Conservation (phyloP, 148 eudicot species). For the Cornus controversa region DNA sequence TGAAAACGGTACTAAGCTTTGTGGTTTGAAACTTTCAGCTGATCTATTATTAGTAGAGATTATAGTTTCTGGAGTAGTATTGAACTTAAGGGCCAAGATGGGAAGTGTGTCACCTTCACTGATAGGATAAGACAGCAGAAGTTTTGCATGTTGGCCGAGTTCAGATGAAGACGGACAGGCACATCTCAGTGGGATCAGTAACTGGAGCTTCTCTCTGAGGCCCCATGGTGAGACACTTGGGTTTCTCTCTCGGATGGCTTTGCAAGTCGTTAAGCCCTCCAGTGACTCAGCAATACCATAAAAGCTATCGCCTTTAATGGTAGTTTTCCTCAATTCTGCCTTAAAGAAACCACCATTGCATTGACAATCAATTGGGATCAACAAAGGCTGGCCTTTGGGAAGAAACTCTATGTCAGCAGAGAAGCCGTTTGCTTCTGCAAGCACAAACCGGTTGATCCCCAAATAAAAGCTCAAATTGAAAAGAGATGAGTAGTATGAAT, state of each 20-base stretch:
- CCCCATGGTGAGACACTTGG: conserved; percentile 31
- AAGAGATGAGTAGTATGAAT: conserved; percentile 50
- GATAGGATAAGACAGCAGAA: conserved; percentile 55
- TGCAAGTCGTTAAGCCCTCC: conserved; percentile 65
- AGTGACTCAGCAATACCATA: conserved; percentile 43
- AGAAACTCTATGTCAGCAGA: conserved; percentile 41
- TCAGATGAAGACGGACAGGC: conserved; percentile 49
- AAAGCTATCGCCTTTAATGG: conserved; percentile 49
- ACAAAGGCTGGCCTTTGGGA: conserved; percentile 36
- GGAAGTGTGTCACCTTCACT: conserved; percentile 42
- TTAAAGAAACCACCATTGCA: conserved; percentile 40
- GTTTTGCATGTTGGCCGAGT: conserved; percentile 24
- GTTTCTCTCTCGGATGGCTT: conserved; percentile 43
- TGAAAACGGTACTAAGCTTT: not conserved
- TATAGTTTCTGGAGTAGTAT: conserved; percentile 23
- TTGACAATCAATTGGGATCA: conserved; percentile 60
- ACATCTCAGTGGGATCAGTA: conserved; percentile 57
- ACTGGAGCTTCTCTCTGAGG: conserved; percentile 24
- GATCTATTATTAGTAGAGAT: not conserved
- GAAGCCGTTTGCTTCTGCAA: conserved; percentile 49
- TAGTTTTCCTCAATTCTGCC: conserved; percentile 38
- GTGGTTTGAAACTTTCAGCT: not conserved
- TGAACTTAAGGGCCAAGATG: conserved; percentile 40
- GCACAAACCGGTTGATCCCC: conserved; percentile 37
- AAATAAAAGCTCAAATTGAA: conserved; percentile 49